Conservation (phyloP, 2,329 filamentous ascomycete species). For the Fusarium sp. region DNA sequence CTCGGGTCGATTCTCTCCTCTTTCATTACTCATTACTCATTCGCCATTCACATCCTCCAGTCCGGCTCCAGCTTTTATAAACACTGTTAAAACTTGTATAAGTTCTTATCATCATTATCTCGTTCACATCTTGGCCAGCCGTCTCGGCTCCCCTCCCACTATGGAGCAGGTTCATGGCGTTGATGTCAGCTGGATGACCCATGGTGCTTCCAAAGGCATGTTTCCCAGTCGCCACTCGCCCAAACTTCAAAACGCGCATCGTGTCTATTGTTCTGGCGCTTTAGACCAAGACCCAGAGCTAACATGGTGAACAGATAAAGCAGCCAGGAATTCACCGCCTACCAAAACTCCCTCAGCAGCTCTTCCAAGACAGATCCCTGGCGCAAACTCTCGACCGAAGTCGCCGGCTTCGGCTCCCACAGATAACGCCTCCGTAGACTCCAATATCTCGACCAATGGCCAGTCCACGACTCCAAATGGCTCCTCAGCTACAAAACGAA, state of each 20-base stretch:
- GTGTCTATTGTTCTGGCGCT: not conserved
- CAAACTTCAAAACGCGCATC: conserved; percentile 23
- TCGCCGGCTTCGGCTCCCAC: conserved; percentile 40
- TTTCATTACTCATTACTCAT: conserved; percentile 5
- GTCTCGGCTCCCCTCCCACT: conserved; percentile 39
- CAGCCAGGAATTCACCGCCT: conserved; percentile 43
- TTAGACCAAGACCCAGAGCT: conserved; percentile 3
- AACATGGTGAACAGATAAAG: conserved; percentile 41
- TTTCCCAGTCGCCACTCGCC: conserved; percentile 39
- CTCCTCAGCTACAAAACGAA: conserved; percentile 37
- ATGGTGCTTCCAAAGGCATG: conserved; percentile 84
- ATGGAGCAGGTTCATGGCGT: conserved; percentile 87
- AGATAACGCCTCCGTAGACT: conserved; percentile 33
- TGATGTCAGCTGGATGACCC: conserved; percentile 89
- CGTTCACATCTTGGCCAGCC: conserved; percentile 8
- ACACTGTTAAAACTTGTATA: conserved; percentile 13
- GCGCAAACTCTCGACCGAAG: conserved; percentile 42
- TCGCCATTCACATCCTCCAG: not conserved
- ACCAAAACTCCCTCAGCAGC: conserved; percentile 39
- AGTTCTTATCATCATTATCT: not conserved
- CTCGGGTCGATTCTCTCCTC: conserved; percentile 22
- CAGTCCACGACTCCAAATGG: conserved; percentile 40
- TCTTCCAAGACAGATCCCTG: conserved; percentile 47
- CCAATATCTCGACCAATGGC: conserved; percentile 27
- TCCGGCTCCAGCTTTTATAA: not conserved